Base-by-base conservation (phyloP, 768 basidiomycete genomes). In the Vishniacozyma victoriae region DNA sequence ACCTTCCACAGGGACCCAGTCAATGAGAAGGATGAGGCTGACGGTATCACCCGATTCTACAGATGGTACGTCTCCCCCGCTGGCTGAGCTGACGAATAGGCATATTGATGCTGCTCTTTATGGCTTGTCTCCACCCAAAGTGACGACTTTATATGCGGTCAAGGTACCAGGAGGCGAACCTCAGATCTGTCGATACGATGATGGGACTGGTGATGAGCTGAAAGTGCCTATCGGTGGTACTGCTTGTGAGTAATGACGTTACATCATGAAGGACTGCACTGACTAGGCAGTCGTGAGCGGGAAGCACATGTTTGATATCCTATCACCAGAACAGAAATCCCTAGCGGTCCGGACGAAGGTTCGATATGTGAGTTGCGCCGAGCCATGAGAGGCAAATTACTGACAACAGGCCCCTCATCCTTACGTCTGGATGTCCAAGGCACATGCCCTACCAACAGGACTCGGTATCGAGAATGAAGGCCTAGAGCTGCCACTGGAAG, bases 361-460 rank as follows among this genome's bases (percentile, higher is more conserved):
- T 44, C 79, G 76, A 62, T 91, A 89, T 65, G 80, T 64, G 46
- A 53, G 62, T 60, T 9, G n/a, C 5, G 16, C 22, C 12, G 5
- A 36, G 16, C 24, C 24, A 9, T 48, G 12, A 18, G 22, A 26
- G 16, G 27, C 40, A 41, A 19, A 7, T 14, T n/a, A 33, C 41
- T 42, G 44, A 49, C 20, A 11, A n/a, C 41, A 67, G 59, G 55
- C 67, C 0, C 87, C 88, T 11, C 87, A 89, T 50, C 86, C 88
- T 1, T 90, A 88, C 67, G 83, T 89, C 29, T 90, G 87, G 87
- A 91, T 92, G 86, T 78, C 84, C 0, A 79, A 82, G 15, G 81
- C 86, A 1, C 80, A 76, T 48, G 82, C 86, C 0, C 69, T 81
- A 60, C 75, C 86, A 0, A 89, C 87, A 18, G 89, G 88, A 4